Evolutionary conservation across 2,329 filamentous ascomycete species (phyloP).

Genomic region (Fusarium xylarioides): DNA sequence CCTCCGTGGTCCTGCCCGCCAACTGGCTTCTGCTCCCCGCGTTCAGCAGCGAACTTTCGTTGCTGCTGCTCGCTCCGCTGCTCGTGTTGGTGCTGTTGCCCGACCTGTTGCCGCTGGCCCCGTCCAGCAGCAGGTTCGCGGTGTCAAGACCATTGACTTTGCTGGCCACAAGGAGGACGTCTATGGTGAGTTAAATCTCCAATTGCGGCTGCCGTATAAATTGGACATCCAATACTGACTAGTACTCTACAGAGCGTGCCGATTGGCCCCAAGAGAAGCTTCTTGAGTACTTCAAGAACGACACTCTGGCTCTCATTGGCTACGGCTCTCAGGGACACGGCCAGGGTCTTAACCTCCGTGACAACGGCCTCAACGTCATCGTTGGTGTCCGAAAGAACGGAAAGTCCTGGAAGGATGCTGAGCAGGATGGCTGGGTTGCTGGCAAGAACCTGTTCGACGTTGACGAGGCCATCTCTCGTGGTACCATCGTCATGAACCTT

Average conservation of each 20-base stretch:
- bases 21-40: slow-evolving; percentile 65
- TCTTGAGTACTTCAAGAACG: slow-evolving; percentile 99
- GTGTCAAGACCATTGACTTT: slow-evolving; percentile 99
- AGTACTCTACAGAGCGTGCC: slow-evolving; percentile 77
- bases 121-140: slow-evolving; percentile 78
- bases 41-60: slow-evolving; percentile 71
- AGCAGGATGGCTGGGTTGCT: slow-evolving; percentile 96
- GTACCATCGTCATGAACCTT: slow-evolving; percentile 99
- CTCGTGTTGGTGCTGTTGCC: slow-evolving; percentile 63
- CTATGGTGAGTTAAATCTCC: slow-evolving; percentile 70
- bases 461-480: slow-evolving; percentile 91
- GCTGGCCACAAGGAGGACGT: slow-evolving; percentile 94
- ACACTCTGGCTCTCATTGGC: slow-evolving; percentile 98
- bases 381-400: slow-evolving; percentile 98
- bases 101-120: slow-evolving; percentile 60
- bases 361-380: slow-evolving; percentile 99
- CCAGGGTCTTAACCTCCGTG: slow-evolving; percentile 98
- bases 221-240: slow-evolving; percentile 37
- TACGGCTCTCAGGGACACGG: slow-evolving; percentile 98
- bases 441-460: slow-evolving; percentile 99
- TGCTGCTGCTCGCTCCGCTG: slow-evolving; percentile 66
- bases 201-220: neutral
- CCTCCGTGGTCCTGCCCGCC: slow-evolving; percentile 70
- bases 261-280: slow-evolving; percentile 99
- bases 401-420: slow-evolving; percentile 96